A percentile compares a stretch with the other conserved stretches of the same genome.
phyloP scores from a whole-genome alignment of 371 early-diverging fungal species.

The Racocetra persica region DNA sequence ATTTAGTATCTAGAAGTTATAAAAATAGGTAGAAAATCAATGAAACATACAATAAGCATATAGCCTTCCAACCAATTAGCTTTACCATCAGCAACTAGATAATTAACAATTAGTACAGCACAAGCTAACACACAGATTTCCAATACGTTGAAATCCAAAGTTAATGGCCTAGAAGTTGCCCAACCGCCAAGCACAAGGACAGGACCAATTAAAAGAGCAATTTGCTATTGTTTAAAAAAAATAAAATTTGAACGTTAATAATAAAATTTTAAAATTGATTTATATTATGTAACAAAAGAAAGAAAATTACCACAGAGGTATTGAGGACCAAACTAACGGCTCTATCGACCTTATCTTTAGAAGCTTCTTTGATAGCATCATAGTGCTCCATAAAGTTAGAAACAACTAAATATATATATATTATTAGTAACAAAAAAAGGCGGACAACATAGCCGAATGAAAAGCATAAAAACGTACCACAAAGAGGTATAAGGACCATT shows the following conservation, averaged over 20 bases:
- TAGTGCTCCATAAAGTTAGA: conserved; percentile 43
- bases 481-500: conserved; percentile 40
- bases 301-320: conserved; percentile 38
- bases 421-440: neutral
- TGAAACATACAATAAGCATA: conserved; percentile 38
- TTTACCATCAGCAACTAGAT: conserved; percentile 43
- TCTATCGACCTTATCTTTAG: conserved; percentile 32
- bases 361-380: conserved; percentile 39
- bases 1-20: too few relatives aligned
- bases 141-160: conserved; percentile 36
- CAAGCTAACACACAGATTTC: conserved; percentile 42
- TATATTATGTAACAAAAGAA: too few relatives aligned
- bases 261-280: too few relatives aligned
- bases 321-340: conserved; percentile 37
- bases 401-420: conserved; percentile 5
- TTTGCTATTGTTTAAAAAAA: conserved; percentile 30
- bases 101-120: conserved; percentile 41
- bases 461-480: conserved; percentile 30
- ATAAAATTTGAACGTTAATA: neutral
- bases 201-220: conserved; percentile 37
- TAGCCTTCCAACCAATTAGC: conserved; percentile 42
- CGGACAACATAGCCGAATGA: neutral
- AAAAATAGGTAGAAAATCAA: neutral
- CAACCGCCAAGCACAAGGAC: conserved; percentile 37
- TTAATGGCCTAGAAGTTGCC: conserved; percentile 34